phyloP scores from a whole-genome alignment of 176 grass and related monocot genomes.

The Hsuehochloa calcarea region DNA sequence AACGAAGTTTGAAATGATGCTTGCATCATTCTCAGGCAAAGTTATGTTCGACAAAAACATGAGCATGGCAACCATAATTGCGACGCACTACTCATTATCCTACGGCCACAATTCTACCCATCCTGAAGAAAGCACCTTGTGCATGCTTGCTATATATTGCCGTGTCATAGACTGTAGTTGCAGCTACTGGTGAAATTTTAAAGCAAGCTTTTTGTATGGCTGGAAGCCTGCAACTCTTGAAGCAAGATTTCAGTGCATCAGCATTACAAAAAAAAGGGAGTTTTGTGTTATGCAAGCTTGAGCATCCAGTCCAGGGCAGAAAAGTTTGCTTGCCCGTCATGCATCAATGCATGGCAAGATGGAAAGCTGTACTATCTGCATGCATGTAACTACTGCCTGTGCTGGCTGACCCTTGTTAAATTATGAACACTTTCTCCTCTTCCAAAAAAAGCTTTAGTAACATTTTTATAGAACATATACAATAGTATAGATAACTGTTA shows the following conservation, averaged over 20 bases:
- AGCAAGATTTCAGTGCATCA: not conserved
- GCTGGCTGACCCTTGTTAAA: no score
- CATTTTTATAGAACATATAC: no score
- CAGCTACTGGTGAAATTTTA: not conserved
- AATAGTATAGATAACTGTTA: no score
- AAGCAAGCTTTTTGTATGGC: not conserved
- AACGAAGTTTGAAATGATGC: not conserved
- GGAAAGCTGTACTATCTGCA: not conserved
- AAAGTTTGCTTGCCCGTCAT: not conserved
- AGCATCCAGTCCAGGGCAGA: not conserved
- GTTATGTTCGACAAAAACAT: not conserved
- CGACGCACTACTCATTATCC: not conserved
- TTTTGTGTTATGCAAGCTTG: not conserved
- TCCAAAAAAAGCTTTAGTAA: no score
- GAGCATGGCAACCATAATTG: not conserved
- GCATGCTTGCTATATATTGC: not conserved
- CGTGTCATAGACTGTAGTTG: not conserved
- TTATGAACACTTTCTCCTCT: no score
- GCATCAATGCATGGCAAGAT: not conserved
- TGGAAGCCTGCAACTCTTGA: not conserved
- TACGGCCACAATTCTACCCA: not conserved
- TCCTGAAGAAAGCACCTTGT: not conserved
- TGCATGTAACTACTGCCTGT: no score
- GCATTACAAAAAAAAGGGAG: not conserved
- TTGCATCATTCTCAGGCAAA: slow-evolving; percentile 21